A percentile compares a stretch with the other conserved stretches of the same genome.
Evolutionary conservation across 495 filamentous ascomycete species (phyloP).

Genomic region (Lasiosphaeriaceae sp.): DNA sequence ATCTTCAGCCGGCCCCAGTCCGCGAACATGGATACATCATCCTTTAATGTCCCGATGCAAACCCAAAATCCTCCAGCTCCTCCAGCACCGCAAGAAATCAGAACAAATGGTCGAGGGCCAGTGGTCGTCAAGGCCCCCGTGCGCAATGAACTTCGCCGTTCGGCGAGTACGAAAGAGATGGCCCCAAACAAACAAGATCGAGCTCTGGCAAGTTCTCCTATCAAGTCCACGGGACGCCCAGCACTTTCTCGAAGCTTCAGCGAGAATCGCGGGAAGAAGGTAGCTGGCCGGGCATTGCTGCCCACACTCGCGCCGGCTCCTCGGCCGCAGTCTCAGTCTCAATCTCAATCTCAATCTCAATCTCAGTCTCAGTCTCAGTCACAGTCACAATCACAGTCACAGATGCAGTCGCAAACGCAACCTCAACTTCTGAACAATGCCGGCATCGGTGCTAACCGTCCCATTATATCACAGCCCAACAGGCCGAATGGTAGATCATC

Average conservation of each 20-base stretch:
- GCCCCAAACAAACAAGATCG: constrained; percentile 36
- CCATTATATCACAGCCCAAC: constrained; percentile 31
- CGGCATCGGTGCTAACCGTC: constrained; percentile 25
- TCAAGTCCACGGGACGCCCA: constrained; percentile 47
- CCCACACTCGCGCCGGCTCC: constrained; percentile 35
- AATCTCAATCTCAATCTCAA: constrained; percentile 7
- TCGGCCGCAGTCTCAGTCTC: constrained; percentile 15
- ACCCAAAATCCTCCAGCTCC: constrained; percentile 23
- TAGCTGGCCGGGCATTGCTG: constrained; percentile 25
- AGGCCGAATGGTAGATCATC: constrained; percentile 44
- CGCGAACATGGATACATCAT: constrained; percentile 34
- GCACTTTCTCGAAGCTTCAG: constrained; percentile 60
- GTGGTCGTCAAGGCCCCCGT: constrained; percentile 22
- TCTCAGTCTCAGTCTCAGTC: constrained; percentile 10
- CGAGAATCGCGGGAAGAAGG: constrained; percentile 42
- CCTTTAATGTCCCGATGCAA: constrained; percentile 31
- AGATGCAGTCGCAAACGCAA: constrained; percentile 6
- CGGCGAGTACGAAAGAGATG: constrained; percentile 38
- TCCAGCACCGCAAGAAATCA: constrained; percentile 17
- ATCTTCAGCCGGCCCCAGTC: constrained; percentile 45
- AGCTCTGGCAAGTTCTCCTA: constrained; percentile 51
- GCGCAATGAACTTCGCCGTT: constrained; percentile 36
- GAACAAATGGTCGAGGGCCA: constrained; percentile 11
- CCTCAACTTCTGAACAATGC: constrained; percentile 18
- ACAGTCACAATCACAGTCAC: constrained; percentile 6